A percentile compares a stretch with the other conserved stretches of the same genome.
These are phyloP conservation scores for Discostella pseudostelligera DNA, from an alignment of 108 stramenopile species.

Conservation along the genomic window DNA sequence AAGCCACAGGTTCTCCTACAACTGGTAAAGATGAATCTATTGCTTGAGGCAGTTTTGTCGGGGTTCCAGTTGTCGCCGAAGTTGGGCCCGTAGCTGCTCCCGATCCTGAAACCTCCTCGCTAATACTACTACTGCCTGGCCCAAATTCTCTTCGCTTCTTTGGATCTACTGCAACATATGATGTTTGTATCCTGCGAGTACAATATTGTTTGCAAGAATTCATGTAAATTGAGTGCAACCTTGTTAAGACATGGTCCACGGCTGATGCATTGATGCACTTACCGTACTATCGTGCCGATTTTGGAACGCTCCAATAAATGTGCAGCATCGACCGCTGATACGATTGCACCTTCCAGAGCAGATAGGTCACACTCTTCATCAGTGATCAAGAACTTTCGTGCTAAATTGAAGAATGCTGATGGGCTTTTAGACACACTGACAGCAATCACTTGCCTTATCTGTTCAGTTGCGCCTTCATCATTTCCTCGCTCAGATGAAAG, in stretches of 20 bases:
- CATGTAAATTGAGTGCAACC: too few relatives aligned
- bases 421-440: conserved; percentile 83
- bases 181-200: conserved; percentile 72
- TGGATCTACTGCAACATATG: conserved; percentile 76
- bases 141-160: conserved; percentile 49
- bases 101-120: conserved; percentile 7
- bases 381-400: conserved; percentile 79
- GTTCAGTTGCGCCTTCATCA: conserved; percentile 17
- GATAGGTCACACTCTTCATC: conserved; percentile 82
- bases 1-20: conserved; percentile 8
- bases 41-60: conserved; percentile 18
- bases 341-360: conserved; percentile 84
- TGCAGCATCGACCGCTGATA: conserved; percentile 83
- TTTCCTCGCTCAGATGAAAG: conserved; percentile 26
- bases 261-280: too few relatives aligned
- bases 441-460: conserved; percentile 75
- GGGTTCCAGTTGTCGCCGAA: conserved; percentile 5
- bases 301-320: conserved; percentile 81
- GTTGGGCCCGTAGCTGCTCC: conserved; percentile 10
- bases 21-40: conserved; percentile 22
- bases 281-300: conserved; percentile 77
- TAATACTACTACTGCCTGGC: conserved; percentile 1
- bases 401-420: conserved; percentile 80
- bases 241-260: too few relatives aligned
- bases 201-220: not conserved